Base-by-base conservation (phyloP, 768 basidiomycete genomes). In the Mycena olivaceomarginata region DNA sequence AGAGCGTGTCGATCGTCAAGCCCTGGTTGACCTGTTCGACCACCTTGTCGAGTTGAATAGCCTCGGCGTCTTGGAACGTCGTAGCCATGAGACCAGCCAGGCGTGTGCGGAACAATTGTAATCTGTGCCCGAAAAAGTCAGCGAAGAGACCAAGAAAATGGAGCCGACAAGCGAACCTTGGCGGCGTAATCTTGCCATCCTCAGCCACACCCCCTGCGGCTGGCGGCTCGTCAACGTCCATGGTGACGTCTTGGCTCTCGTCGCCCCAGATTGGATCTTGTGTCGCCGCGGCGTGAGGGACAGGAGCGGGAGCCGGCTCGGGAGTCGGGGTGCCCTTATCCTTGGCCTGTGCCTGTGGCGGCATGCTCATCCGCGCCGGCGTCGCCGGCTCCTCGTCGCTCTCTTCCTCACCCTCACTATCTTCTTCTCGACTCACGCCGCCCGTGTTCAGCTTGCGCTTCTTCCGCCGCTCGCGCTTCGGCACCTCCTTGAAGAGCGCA, bases 401-500 rank as follows among this genome's bases (percentile, higher is more conserved):
- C 5, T 89, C 90, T 46, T 87, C 87, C n/a, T 90, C 91, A 31
- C 88, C 89, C n/a, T 88, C 90, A 39, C 91, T 92, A 39, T 89
- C 92, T 31, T 83, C 90, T 80, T 13, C 56, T 10, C 82, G 91
- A 83, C 78, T 87, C 16, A 88, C 90, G 71, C 88, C 90, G 6
- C 94, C 95, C 67, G 88, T 92, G 83, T 96, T 95, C 76, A 97
- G 90, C 87, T 95, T 97, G 83, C 96, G 92, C 87, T 96, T 95
- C 90, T 98, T 98, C 77, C 93, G 88, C 78, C 93, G 91, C 75
- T 90, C 89, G 70, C 96, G 93, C 83, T 95, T 96, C 62, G 96
- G 92, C 20, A 99, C 98, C 85, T 99, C 98, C 83, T 98, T 98
- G 92, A 97, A 99, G 45, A 99, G 91, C 7, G 98, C 98, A 85